Conservation (phyloP, 495 filamentous ascomycete genomes). For the Hypoxylon fragiforme region DNA sequence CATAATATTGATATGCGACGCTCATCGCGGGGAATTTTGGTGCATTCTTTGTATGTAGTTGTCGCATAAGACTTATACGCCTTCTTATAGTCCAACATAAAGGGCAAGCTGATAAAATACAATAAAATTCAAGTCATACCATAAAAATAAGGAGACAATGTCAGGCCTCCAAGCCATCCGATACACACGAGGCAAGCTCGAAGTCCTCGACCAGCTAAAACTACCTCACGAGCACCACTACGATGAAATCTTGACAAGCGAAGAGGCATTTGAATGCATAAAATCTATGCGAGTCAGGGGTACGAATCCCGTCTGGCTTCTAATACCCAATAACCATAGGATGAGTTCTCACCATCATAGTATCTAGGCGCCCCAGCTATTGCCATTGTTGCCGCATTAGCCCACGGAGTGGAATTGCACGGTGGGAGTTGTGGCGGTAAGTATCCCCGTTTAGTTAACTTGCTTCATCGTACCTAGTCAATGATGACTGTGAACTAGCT, state of each 20-base stretch:
- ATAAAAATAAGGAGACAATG: constrained; percentile 33
- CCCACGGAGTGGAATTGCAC: constrained; percentile 75
- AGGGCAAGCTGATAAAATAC: not conserved
- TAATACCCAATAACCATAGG: not conserved
- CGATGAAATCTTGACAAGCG: constrained; percentile 68
- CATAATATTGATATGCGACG: too few relatives aligned
- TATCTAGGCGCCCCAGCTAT: constrained; percentile 80
- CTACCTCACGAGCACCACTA: constrained; percentile 87
- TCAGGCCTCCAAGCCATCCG: constrained; percentile 80
- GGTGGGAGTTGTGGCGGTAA: constrained; percentile 54
- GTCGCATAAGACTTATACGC: too few relatives aligned
- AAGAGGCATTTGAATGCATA: constrained; percentile 91
- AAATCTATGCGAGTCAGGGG: constrained; percentile 88
- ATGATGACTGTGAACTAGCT: not conserved
- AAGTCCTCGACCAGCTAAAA: constrained; percentile 87
- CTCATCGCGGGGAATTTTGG: too few relatives aligned
- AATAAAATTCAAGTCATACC: not conserved
- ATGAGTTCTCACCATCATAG: constrained; percentile 5
- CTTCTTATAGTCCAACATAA: too few relatives aligned
- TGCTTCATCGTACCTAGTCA: not conserved
- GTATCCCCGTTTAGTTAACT: constrained; percentile 20
- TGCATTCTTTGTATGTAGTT: too few relatives aligned
- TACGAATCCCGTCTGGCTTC: constrained; percentile 7
- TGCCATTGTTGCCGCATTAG: constrained; percentile 91
- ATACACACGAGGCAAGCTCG: constrained; percentile 73